These are phyloP conservation scores for Silene conica DNA, from an alignment of 148 eudicot species.

Conservation along the genomic window DNA sequence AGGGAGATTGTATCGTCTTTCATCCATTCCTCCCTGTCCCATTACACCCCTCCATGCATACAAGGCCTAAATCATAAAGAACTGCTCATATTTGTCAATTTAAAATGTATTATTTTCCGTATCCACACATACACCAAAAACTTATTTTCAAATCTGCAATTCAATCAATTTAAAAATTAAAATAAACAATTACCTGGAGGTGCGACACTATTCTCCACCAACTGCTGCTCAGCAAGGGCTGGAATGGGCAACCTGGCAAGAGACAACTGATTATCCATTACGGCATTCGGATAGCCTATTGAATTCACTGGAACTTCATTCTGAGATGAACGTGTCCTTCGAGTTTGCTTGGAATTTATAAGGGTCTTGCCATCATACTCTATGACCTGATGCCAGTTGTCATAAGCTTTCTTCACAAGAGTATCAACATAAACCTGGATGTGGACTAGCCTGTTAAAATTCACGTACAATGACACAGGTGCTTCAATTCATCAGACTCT, in stretches of 20 bases:
- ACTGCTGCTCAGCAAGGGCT: slow-evolving; percentile 42
- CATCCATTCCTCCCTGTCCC: too few species aligned
- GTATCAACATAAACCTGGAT: slow-evolving; percentile 75
- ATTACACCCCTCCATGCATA: too few species aligned
- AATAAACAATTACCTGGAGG: slow-evolving; percentile 42
- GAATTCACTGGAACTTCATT: slow-evolving; percentile 44
- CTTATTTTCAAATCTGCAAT: not conserved
- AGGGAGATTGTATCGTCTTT: too few species aligned
- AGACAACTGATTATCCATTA: slow-evolving; percentile 47
- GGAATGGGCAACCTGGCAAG: slow-evolving; percentile 45
- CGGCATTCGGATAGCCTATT: slow-evolving; percentile 38
- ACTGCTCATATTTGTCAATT: not conserved
- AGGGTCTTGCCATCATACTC: slow-evolving; percentile 92
- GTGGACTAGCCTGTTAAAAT: not conserved
- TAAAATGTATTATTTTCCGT: not conserved
- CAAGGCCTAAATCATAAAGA: not conserved
- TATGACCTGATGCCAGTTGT: slow-evolving; percentile 86
- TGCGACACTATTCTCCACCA: slow-evolving; percentile 39
- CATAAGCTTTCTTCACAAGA: slow-evolving; percentile 86
- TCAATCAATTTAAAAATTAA: not conserved
- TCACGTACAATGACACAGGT: not conserved
- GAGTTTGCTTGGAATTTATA: slow-evolving; percentile 57
- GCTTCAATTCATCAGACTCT: not conserved
- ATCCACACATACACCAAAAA: not conserved
- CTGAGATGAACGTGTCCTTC: slow-evolving; percentile 45